Evolutionary conservation across 345 rosid genomes (phyloP).

Genomic region (Turritis glabra): DNA sequence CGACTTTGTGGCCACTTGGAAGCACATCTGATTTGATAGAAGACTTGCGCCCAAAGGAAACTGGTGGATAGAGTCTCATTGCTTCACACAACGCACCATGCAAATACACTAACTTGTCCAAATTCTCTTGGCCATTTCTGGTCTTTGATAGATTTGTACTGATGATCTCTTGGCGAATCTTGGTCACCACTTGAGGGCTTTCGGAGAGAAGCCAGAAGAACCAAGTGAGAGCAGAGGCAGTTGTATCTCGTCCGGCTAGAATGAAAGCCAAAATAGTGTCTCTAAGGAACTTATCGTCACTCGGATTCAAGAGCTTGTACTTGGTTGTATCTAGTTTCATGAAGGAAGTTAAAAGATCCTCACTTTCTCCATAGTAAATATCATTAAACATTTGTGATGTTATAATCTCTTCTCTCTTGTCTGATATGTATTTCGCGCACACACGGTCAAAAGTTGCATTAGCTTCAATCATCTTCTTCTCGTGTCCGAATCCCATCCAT

Average conservation of each 20-base stretch:
- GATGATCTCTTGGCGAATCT: neutral
- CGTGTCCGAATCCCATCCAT: neutral
- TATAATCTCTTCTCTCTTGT: neutral
- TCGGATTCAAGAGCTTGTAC: neutral
- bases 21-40: neutral
- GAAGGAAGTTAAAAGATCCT: neutral
- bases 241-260: neutral
- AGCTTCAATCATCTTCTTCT: neutral
- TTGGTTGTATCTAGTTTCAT: neutral
- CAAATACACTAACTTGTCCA: neutral
- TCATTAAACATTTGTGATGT: neutral
- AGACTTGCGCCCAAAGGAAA: neutral
- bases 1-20: constrained; percentile 12
- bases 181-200: neutral
- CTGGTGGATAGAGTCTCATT: constrained; percentile 7
- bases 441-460: neutral
- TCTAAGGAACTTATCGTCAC: neutral
- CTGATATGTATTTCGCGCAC: neutral
- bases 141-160: neutral
- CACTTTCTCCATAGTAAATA: neutral
- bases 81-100: constrained; percentile 1
- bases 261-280: neutral
- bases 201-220: constrained; percentile 2
- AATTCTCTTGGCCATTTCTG: neutral
- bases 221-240: constrained; percentile 11